Evolutionary conservation across 805 yeast species (phyloP).

Genomic region (Sugiyamaella qingdaonensis): DNA sequence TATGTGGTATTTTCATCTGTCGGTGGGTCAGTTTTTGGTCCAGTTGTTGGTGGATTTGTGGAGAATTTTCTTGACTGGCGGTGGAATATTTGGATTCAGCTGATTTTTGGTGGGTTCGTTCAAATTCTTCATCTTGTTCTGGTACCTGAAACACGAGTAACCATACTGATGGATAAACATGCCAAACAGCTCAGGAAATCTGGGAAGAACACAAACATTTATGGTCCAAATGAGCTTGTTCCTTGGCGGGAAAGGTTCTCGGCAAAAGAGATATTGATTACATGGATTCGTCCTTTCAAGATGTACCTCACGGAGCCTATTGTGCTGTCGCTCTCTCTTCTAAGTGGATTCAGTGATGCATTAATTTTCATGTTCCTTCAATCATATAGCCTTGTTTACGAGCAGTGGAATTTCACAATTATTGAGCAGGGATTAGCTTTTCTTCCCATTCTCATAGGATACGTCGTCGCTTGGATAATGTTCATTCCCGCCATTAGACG

Average conservation of each 20-base stretch:
- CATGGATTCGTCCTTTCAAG: conserved; percentile 40
- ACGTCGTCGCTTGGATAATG: conserved; percentile 35
- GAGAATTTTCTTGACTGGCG: conserved; percentile 62
- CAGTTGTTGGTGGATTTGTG: conserved; percentile 50
- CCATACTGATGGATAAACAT: conserved; percentile 36
- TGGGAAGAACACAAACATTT: conserved; percentile 35
- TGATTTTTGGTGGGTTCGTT: conserved; percentile 34
- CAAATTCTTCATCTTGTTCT: conserved; percentile 36
- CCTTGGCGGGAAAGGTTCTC: conserved; percentile 20
- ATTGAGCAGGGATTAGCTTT: conserved; percentile 34
- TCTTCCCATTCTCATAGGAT: conserved; percentile 35
- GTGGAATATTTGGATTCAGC: conserved; percentile 42
- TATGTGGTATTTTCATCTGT: conserved; percentile 51
- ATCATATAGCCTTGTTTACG: conserved; percentile 34
- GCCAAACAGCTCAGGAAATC: conserved; percentile 36
- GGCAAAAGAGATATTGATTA: conserved; percentile 28
- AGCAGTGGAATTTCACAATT: conserved; percentile 36
- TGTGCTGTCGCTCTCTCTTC: conserved; percentile 37
- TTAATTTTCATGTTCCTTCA: conserved; percentile 40
- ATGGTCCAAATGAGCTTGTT: conserved; percentile 24
- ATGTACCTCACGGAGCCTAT: conserved; percentile 40
- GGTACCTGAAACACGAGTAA: conserved; percentile 37
- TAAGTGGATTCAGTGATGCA: conserved; percentile 41
- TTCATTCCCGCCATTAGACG: conserved; percentile 36
- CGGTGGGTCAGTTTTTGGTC: conserved; percentile 50